Base-by-base conservation (phyloP, 2,329 filamentous ascomycete genomes). In the Graphilbum sp. region DNA sequence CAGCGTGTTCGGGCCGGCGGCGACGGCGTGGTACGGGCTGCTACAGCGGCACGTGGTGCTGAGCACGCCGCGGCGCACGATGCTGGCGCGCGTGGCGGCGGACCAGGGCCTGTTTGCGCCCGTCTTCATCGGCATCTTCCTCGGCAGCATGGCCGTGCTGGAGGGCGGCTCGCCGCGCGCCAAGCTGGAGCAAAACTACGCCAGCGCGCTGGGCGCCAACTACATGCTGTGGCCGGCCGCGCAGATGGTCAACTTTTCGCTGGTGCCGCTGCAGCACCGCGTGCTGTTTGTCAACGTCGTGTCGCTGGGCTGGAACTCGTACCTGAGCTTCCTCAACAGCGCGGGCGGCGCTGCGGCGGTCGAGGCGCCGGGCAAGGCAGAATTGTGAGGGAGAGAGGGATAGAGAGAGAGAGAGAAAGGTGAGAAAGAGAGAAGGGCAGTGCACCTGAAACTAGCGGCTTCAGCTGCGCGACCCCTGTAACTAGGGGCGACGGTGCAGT, bases 161-260 rank as follows among this genome's bases (percentile, higher is more conserved):
- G 84, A 92, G 59, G 83, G 84, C 20, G 52, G 52, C 24, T 59
- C 57, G 40, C 59, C 64, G 21, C 41, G 62, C 49, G 72, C 86
- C 51, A 87, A 88, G 61, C 65, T 90, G 39, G 60, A 72, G 42
- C 74, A 69, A 50, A 79, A 71, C 43, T 95, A 86, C 61, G 57
- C 60, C 47, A 66, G 71, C 12, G 81, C 82, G 24, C 70, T 94
- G 51, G 69, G 69, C 55, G 79, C 83, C 55, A 95, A 94, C 63
- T 85, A 84, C 68, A 71, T 84, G 63, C 59, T 95, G 40, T 95
- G 87, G 87, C 87, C 87, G 4, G 65, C 67, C 45, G 84, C 92
- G 40, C 87, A 95, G 63, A 64, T 79, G 38, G 67, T 79, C 52
- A 95, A 95, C 65, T 95, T 95, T 62, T 79, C 80, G 51, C 70